Conservation (phyloP, 352 stramenopile genomes). For the Nothophytophthora sp. region DNA sequence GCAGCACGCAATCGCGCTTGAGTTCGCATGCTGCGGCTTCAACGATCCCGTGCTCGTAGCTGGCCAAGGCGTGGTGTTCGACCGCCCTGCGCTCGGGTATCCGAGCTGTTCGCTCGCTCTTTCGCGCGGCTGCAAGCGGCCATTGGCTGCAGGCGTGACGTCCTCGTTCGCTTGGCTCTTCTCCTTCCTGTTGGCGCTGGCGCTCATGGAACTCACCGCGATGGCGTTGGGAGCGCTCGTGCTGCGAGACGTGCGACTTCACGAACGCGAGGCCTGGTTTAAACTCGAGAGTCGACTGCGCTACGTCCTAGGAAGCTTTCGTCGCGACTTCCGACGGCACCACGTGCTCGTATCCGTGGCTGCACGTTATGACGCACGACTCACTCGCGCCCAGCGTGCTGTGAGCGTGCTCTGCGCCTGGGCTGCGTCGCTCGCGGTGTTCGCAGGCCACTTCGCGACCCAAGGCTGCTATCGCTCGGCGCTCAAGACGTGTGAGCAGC, state of each 20-base stretch:
- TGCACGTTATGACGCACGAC: conserved; percentile 52
- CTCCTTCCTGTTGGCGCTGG: conserved; percentile 34
- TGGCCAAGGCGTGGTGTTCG: conserved; percentile 39
- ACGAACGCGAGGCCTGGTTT: conserved; percentile 49
- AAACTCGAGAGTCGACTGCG: conserved; percentile 47
- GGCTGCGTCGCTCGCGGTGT: conserved; percentile 48
- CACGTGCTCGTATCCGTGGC: conserved; percentile 59
- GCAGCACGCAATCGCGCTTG: conserved; percentile 39
- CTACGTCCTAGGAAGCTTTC: conserved; percentile 56
- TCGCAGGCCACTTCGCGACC: conserved; percentile 48
- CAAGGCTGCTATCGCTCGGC: conserved; percentile 61
- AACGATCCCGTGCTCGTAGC: conserved; percentile 40
- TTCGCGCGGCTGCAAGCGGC: conserved; percentile 32
- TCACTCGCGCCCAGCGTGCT: conserved; percentile 60
- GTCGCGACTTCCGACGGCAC: conserved; percentile 33
- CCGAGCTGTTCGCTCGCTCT: conserved; percentile 37
- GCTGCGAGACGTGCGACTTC: conserved; percentile 27
- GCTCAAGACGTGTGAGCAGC: conserved; percentile 64
- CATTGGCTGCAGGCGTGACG: conserved; percentile 32
- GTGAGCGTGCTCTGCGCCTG: conserved; percentile 47
- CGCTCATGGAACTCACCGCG: conserved; percentile 32
- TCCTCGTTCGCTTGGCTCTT: conserved; percentile 52
- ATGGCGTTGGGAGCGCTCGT: conserved; percentile 20
- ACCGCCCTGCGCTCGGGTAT: conserved; percentile 38
- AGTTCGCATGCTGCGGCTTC: conserved; percentile 57